Conservation (phyloP, 106 monocot species). For the Dendrobium chrysotoxum region DNA sequence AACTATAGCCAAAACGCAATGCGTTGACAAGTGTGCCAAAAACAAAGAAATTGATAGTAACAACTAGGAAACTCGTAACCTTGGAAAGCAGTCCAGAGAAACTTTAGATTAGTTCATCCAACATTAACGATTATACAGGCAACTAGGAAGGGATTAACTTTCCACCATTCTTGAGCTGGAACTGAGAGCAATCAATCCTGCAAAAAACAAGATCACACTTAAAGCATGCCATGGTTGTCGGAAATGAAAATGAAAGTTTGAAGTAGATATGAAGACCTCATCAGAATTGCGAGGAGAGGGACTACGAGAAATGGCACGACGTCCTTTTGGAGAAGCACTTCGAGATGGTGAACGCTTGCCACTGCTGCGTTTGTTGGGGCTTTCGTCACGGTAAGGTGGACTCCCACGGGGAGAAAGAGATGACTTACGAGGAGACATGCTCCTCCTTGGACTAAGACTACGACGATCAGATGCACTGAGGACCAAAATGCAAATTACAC, state of each 20-base stretch:
- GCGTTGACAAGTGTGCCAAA: neutral
- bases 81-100: slow-evolving; percentile 11
- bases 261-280: slow-evolving; percentile 17
- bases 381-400: slow-evolving; percentile 20
- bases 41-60: neutral
- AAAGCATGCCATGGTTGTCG: neutral
- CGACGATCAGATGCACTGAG: slow-evolving; percentile 22
- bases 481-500: slow-evolving; percentile 10
- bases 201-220: neutral
- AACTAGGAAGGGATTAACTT: neutral
- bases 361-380: slow-evolving; percentile 24
- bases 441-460: slow-evolving; percentile 24
- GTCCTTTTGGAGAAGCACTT: slow-evolving; percentile 38
- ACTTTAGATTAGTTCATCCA: slow-evolving; percentile 5
- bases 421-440: slow-evolving; percentile 26
- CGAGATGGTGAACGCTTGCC: slow-evolving; percentile 24
- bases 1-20: slow-evolving; percentile 5
- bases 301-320: slow-evolving; percentile 27
- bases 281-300: slow-evolving; percentile 26
- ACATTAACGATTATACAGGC: neutral
- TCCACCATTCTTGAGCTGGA: neutral
- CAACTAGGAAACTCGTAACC: slow-evolving; percentile 6
- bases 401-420: slow-evolving; percentile 5
- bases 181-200: slow-evolving; percentile 5
- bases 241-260: neutral